Percentiles rank a stretch among this genome's conserved stretches.
phyloP scores from a whole-genome alignment of 768 basidiomycete genomes.

The Podaxis sp. region DNA sequence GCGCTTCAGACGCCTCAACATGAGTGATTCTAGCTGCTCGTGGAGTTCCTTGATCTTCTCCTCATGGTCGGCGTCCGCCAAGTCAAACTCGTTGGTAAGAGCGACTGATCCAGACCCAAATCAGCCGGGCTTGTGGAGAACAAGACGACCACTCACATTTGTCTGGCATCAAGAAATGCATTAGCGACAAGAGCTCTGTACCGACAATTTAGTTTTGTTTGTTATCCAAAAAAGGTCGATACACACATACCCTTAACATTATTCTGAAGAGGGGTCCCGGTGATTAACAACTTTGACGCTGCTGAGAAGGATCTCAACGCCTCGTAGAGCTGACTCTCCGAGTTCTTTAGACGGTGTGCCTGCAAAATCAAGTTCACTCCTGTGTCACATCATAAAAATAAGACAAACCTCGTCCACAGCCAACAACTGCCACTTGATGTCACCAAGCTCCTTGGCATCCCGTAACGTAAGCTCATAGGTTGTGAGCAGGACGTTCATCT shows the following conservation, averaged over 20 bases:
- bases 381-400: not conserved
- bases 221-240: slow-evolving; percentile 8
- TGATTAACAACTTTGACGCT: slow-evolving; percentile 92
- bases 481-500: slow-evolving; percentile 96
- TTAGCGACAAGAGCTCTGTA: slow-evolving; percentile 88
- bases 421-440: slow-evolving; percentile 96
- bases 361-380: slow-evolving; percentile 28
- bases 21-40: slow-evolving; percentile 86
- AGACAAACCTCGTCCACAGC: slow-evolving; percentile 88
- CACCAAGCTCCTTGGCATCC: slow-evolving; percentile 82
- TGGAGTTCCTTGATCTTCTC: slow-evolving; percentile 95
- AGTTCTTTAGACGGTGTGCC: slow-evolving; percentile 98
- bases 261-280: slow-evolving; percentile 97
- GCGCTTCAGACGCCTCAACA: slow-evolving; percentile 92
- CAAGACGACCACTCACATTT: slow-evolving; percentile 62
- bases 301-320: slow-evolving; percentile 87
- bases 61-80: slow-evolving; percentile 92
- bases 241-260: slow-evolving; percentile 85
- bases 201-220: slow-evolving; percentile 4
- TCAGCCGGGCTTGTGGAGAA: slow-evolving; percentile 9
- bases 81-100: slow-evolving; percentile 92
- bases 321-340: slow-evolving; percentile 95
- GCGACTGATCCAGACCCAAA: slow-evolving; percentile 54
- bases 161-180: slow-evolving; percentile 99
- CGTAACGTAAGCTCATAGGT: slow-evolving; percentile 96